Conservation (phyloP, 1,284 basidiomycete species). For the Mycosarcoma mackinlayi region DNA sequence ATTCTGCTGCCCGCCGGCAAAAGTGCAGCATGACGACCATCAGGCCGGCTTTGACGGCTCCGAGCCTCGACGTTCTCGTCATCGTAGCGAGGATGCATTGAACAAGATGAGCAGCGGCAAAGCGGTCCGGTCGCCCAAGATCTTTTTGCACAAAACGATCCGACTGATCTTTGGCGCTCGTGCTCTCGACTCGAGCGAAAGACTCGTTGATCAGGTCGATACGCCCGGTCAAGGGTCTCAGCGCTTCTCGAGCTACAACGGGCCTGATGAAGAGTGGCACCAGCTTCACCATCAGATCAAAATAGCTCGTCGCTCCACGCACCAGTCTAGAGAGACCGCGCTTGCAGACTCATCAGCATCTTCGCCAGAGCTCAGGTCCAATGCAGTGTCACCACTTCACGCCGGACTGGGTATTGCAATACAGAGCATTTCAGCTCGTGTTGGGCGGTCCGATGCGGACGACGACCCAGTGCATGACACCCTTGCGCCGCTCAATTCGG, state of each 20-base stretch:
- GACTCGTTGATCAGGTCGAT: constrained; percentile 45
- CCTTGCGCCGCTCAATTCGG: constrained; percentile 46
- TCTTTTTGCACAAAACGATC: constrained; percentile 58
- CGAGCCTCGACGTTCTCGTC: constrained; percentile 13
- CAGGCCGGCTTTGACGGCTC: constrained; percentile 30
- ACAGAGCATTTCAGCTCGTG: background rate
- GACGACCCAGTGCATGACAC: background rate
- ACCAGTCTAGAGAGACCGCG: background rate
- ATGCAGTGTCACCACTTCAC: background rate
- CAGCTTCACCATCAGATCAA: constrained; percentile 22
- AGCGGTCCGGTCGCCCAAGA: constrained; percentile 19
- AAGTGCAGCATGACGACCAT: constrained; percentile 9
- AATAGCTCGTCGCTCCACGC: constrained; percentile 5
- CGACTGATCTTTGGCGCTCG: constrained; percentile 60
- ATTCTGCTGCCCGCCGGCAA: constrained; percentile 45
- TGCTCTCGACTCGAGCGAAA: constrained; percentile 50
- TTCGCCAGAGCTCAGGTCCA: background rate
- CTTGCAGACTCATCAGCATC: background rate
- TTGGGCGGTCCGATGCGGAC: background rate
- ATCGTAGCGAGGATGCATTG: background rate
- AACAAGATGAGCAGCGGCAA: constrained; percentile 12
- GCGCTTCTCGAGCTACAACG: constrained; percentile 49
- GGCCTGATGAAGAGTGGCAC: constrained; percentile 54
- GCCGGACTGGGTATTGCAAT: constrained; percentile 29
- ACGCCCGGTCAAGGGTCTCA: constrained; percentile 41